Conservation (phyloP, 768 basidiomycete genomes). For the Leccinum uliginosum region DNA sequence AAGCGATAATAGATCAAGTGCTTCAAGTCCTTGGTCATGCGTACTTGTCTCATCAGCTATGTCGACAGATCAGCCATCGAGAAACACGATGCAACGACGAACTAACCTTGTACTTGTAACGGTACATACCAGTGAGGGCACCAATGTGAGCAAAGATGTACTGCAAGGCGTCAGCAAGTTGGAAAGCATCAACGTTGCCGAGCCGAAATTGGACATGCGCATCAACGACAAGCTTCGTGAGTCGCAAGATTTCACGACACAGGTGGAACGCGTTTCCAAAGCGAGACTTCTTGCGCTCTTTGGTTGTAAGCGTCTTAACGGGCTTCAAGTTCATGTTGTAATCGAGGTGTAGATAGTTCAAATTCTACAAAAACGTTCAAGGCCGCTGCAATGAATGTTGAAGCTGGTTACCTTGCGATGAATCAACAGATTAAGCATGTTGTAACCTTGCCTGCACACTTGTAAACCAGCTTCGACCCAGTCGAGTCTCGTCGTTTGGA, state of each 20-base stretch:
- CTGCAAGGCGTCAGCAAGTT: constrained; percentile 96
- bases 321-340: constrained; percentile 99
- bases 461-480: constrained; percentile 99
- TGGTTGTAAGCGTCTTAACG: constrained; percentile 94
- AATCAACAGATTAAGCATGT: constrained; percentile 98
- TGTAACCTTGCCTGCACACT: constrained; percentile 98
- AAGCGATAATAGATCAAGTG: constrained; percentile 98
- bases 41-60: constrained; percentile 96
- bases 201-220: constrained; percentile 98
- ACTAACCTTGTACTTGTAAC: constrained; percentile 95
- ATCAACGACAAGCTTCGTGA: constrained; percentile 98
- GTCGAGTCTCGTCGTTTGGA: constrained; percentile 96
- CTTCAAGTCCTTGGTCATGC: constrained; percentile 99
- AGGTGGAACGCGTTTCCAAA: constrained; percentile 99
- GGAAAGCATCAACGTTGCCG: constrained; percentile 98
- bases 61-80: constrained; percentile 2
- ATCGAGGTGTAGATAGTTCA: constrained; percentile 92
- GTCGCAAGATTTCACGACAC: constrained; percentile 94
- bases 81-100: not conserved
- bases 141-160: constrained; percentile 98
- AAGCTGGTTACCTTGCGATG: constrained; percentile 77
- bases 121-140: constrained; percentile 98
- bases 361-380: constrained; percentile 46
- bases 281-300: constrained; percentile 99
- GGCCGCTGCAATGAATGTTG: not conserved